Evolutionary conservation across 1,284 basidiomycete genomes (phyloP), one percentile per base, ranked within the genome.

Genomic region (Irpex rosettiformis): DNA sequence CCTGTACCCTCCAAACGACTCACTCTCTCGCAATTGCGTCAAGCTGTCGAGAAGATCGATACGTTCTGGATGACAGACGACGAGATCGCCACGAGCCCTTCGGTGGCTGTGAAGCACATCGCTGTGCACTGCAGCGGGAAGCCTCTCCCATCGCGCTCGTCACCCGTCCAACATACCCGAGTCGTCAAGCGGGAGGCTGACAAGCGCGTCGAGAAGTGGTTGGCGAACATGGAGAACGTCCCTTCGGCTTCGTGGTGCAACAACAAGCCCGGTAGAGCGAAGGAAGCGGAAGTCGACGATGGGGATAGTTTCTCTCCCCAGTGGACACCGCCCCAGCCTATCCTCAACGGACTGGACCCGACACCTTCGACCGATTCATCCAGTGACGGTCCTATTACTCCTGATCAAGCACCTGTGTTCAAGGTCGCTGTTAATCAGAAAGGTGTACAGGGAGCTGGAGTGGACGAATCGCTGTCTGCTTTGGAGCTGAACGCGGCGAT

Each of bases 1-100:
- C 67, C 81, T 27, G 78, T 84, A 63, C 79, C 86, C 52, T 57
- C 77, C 51, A 64, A 70, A 86, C 29, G 33, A 37, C 33, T 16
- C 11, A 11, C 33, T 16, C n/a, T 52, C 29, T 48, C 47, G 10
- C 10, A 22, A 11, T 18, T 48, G 11, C 47, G 25, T 18, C 21
- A 18, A 10, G 33, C 33, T 16, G 33, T 37, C 10, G 33, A 37
- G 16, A 37, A 37, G 11, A 37, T 37, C 33, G 33, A 37, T 16
- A 37, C 33, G 33, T 37, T 37, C 33, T 37, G 33, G 33, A 37
- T 37, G 33, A 11, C 33, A 37, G 16, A 37, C 33, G 33, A 37
- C 33, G 33, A 37, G 33, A 37, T 37, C n/a, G n/a, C n/a, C 33
- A 11, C 16, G 33, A 8, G 33, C 16, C 11, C 33, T 3, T 37